phyloP scores from a whole-genome alignment of 306 rosid species.

The Quercus suber region DNA sequence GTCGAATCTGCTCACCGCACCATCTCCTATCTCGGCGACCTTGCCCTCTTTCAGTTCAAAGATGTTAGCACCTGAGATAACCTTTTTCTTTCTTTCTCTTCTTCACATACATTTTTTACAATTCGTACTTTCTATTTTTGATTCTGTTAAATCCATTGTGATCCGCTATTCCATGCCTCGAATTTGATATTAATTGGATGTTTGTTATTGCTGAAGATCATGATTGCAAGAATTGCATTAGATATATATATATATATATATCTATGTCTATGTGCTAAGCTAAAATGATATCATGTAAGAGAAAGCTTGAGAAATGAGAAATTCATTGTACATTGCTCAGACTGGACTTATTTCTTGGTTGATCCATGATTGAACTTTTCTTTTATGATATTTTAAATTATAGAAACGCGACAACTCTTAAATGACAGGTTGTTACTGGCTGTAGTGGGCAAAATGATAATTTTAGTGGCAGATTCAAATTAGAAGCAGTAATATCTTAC shows the following conservation, averaged over 20 bases:
- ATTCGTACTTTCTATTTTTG: background rate
- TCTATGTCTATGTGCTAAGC: no score
- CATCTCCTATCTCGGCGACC: constrained; percentile 71
- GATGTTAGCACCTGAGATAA: constrained; percentile 34
- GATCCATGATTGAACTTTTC: background rate
- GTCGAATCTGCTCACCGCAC: constrained; percentile 61
- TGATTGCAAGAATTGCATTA: background rate
- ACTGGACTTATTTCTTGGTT: background rate
- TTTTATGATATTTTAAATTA: background rate
- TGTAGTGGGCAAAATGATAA: no score
- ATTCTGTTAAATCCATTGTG: background rate
- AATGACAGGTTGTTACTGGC: no score
- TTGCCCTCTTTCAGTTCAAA: constrained; percentile 81
- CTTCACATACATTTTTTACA: background rate
- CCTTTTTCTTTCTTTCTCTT: background rate
- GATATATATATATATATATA: no score
- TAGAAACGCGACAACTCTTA: no score
- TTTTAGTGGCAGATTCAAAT: no score
- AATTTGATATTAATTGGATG: background rate
- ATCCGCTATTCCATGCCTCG: background rate
- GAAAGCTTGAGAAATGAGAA: background rate
- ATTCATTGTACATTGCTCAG: background rate
- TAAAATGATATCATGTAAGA: background rate
- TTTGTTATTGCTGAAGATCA: background rate
- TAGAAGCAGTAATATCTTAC: no score